A percentile compares a stretch with the other conserved stretches of the same genome.
phyloP scores from a whole-genome alignment of 768 basidiomycete genomes.

The Cyclocybe aegerita region DNA sequence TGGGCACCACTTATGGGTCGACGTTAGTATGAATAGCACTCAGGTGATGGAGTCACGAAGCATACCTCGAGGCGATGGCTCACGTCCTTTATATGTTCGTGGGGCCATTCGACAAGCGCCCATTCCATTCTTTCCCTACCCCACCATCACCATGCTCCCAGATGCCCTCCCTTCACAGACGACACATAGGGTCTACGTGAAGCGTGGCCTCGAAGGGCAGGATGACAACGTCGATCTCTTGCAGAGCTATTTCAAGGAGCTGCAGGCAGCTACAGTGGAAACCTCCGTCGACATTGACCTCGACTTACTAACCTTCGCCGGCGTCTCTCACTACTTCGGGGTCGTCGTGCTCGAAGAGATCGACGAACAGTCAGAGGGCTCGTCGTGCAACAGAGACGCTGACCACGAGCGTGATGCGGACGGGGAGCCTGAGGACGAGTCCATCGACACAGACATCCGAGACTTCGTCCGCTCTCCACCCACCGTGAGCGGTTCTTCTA shows the following conservation, averaged over 20 bases:
- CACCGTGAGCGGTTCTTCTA: slow-evolving; percentile 7
- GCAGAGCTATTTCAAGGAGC: slow-evolving; percentile 32
- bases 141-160: slow-evolving; percentile 10
- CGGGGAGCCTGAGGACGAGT: slow-evolving; percentile 10
- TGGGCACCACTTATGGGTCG: not conserved
- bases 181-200: slow-evolving; percentile 11
- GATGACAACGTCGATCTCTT: slow-evolving; percentile 39
- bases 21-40: not conserved
- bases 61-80: slow-evolving; percentile 12
- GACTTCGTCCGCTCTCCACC: slow-evolving; percentile 6
- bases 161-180: not conserved
- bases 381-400: slow-evolving; percentile 2
- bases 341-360: slow-evolving; percentile 29
- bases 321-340: slow-evolving; percentile 37
- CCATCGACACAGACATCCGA: slow-evolving; percentile 5
- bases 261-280: slow-evolving; percentile 43
- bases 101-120: slow-evolving; percentile 19
- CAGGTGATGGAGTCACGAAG: slow-evolving; percentile 12
- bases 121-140: slow-evolving; percentile 10
- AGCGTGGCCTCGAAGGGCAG: slow-evolving; percentile 32
- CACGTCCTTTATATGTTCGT: slow-evolving; percentile 14
- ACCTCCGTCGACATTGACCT: slow-evolving; percentile 25
- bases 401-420: slow-evolving; percentile 8
- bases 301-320: slow-evolving; percentile 42
- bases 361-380: not conserved